A percentile compares a stretch with the other conserved stretches of the same genome.
phyloP scores from a whole-genome alignment of 306 rosid species.

The Ochetophila trinervis region DNA sequence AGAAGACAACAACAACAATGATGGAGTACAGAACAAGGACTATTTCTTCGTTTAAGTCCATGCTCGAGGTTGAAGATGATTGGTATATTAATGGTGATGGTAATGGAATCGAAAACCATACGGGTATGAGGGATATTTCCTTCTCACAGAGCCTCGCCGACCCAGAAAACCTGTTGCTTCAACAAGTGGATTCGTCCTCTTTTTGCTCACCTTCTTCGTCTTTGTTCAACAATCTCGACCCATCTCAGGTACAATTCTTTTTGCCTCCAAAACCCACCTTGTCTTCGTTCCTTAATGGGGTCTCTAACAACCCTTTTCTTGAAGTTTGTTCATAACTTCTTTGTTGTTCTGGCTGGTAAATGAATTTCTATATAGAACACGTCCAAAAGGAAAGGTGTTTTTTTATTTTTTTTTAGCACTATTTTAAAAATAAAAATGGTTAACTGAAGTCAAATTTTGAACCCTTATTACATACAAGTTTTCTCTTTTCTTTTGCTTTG shows the following conservation, averaged over 20 bases:
- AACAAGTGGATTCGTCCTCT: constrained; percentile 58
- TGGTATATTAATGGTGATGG: constrained; percentile 45
- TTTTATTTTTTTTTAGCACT: no score
- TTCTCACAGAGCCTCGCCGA: constrained; percentile 42
- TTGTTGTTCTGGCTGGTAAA: no score
- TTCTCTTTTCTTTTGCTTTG: no score
- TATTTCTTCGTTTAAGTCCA: constrained; percentile 67
- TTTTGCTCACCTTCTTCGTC: constrained; percentile 60
- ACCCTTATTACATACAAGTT: no score
- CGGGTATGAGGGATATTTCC: constrained; percentile 29
- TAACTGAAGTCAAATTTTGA: no score
- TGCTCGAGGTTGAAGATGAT: constrained; percentile 59
- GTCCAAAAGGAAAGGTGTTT: no score
- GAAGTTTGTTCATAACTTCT: no score
- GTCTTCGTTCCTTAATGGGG: constrained; percentile 45
- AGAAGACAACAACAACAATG: constrained; percentile 27
- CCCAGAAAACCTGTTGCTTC: constrained; percentile 41
- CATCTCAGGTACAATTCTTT: constrained; percentile 52
- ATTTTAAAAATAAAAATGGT: no score
- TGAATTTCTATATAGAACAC: no score
- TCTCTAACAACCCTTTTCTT: constrained; percentile 21
- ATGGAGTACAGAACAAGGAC: constrained; percentile 30
- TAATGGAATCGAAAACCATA: constrained; percentile 27
- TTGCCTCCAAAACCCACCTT: constrained; percentile 53
- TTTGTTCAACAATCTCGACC: constrained; percentile 43